A percentile compares a stretch with the other conserved stretches of the same genome.
Conservation (phyloP, 1,284 basidiomycete species). For the Pseudozyma thailandica region DNA sequence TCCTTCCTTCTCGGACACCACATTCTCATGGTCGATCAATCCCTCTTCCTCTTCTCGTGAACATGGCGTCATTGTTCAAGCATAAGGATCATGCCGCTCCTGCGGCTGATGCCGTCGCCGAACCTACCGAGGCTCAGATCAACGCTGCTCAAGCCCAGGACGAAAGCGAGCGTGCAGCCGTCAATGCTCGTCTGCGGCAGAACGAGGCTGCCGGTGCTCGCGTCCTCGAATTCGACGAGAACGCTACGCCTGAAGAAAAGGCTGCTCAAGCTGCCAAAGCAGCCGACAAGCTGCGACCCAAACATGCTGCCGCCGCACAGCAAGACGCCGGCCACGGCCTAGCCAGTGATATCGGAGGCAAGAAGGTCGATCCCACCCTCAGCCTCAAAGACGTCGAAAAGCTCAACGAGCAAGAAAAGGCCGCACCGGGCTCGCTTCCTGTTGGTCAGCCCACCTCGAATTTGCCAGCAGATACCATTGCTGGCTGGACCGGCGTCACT, state of each 20-base stretch:
- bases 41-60: background rate
- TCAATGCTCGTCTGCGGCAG: constrained; percentile 33
- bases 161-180: constrained; percentile 36
- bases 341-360: constrained; percentile 55
- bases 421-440: constrained; percentile 52
- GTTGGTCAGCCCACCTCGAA: constrained; percentile 49
- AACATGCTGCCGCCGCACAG: constrained; percentile 28
- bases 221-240: constrained; percentile 59
- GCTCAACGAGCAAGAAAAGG: constrained; percentile 51
- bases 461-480: constrained; percentile 51
- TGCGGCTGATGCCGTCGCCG: constrained; percentile 5
- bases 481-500: constrained; percentile 59
- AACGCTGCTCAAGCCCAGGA: constrained; percentile 42
- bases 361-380: constrained; percentile 57
- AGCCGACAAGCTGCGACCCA: constrained; percentile 49
- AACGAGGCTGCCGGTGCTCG: constrained; percentile 58
- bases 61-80: constrained; percentile 34
- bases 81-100: constrained; percentile 39
- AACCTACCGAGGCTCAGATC: constrained; percentile 35
- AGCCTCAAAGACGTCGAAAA: constrained; percentile 57
- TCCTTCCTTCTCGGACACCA: background rate
- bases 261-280: constrained; percentile 54
- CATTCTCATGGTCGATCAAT: background rate
- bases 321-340: constrained; percentile 34
- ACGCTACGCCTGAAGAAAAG: constrained; percentile 62